phyloP scores from a whole-genome alignment of 345 rosid species.

The Eucalyptus fibrosa region DNA sequence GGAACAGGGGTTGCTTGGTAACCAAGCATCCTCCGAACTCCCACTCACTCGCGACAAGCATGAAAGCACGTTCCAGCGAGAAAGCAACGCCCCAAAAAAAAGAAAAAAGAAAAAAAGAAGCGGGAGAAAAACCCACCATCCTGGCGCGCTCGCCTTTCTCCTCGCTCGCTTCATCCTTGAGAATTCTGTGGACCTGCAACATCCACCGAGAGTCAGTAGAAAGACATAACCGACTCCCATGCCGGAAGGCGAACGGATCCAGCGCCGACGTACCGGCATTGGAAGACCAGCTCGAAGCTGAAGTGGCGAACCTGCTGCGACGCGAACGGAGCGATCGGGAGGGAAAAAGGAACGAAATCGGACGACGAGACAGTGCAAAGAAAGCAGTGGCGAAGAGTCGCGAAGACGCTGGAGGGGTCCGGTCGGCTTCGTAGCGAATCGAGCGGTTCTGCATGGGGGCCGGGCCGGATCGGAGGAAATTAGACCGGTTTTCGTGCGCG shows the following conservation, averaged over 20 bases:
- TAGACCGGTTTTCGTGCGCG: neutral
- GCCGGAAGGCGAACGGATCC: neutral
- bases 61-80: neutral
- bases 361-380: neutral
- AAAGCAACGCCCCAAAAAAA: neutral
- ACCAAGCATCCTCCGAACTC: neutral
- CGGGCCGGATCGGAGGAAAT: neutral
- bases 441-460: neutral
- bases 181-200: constrained; percentile 45
- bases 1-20: neutral
- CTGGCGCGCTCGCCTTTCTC: constrained; percentile 97
- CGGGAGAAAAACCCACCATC: constrained; percentile 32
- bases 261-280: neutral
- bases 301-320: neutral
- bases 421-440: neutral
- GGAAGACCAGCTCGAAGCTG: neutral
- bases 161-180: constrained; percentile 91
- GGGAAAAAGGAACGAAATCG: neutral
- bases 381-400: neutral
- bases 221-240: neutral
- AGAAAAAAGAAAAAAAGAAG: neutral
- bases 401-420: neutral
- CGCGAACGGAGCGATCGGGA: neutral
- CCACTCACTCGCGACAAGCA: neutral
- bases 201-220: neutral